Evolutionary conservation across 768 basidiomycete species (phyloP).

Genomic region (Lentinus tigrinus): DNA sequence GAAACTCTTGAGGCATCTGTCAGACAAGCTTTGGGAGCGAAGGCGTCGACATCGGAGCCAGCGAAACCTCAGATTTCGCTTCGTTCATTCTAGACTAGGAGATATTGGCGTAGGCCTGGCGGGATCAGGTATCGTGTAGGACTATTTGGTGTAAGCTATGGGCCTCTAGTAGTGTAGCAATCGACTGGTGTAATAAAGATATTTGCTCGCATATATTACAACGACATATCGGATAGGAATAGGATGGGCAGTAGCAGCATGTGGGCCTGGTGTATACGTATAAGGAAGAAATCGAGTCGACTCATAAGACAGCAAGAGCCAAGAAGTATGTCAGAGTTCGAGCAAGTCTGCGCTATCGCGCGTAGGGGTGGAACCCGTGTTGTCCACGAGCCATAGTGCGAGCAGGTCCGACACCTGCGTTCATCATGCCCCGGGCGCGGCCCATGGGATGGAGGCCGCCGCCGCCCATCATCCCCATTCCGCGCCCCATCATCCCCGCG

Average conservation of each 20-base stretch:
- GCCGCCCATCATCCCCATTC: slow-evolving; percentile 28
- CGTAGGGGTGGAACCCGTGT: slow-evolving; percentile 78
- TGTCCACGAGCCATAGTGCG: slow-evolving; percentile 63
- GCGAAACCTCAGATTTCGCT: slow-evolving; percentile 79
- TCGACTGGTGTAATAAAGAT: slow-evolving; percentile 13
- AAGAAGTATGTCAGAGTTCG: background rate
- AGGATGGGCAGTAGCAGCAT: slow-evolving; percentile 10
- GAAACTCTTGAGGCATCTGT: slow-evolving; percentile 76
- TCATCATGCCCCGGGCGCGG: slow-evolving; percentile 48
- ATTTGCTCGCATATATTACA: slow-evolving; percentile 15
- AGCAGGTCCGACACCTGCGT: slow-evolving; percentile 64
- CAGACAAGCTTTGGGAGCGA: slow-evolving; percentile 62
- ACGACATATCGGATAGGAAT: slow-evolving; percentile 11
- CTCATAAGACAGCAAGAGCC: background rate
- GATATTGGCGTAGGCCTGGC: background rate
- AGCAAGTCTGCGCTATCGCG: slow-evolving; percentile 42
- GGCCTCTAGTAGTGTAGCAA: slow-evolving; percentile 17
- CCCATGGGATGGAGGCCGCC: slow-evolving; percentile 23
- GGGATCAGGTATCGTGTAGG: slow-evolving; percentile 6
- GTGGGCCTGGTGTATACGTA: slow-evolving; percentile 11
- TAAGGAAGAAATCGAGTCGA: background rate
- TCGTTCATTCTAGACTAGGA: slow-evolving; percentile 54
- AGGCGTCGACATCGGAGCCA: slow-evolving; percentile 34
- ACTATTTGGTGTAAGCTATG: slow-evolving; percentile 18
- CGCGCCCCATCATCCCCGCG: slow-evolving; percentile 18